These are phyloP conservation scores for Phytopythium aichiense DNA, from an alignment of 352 stramenopile genomes.

Conservation along the genomic window DNA sequence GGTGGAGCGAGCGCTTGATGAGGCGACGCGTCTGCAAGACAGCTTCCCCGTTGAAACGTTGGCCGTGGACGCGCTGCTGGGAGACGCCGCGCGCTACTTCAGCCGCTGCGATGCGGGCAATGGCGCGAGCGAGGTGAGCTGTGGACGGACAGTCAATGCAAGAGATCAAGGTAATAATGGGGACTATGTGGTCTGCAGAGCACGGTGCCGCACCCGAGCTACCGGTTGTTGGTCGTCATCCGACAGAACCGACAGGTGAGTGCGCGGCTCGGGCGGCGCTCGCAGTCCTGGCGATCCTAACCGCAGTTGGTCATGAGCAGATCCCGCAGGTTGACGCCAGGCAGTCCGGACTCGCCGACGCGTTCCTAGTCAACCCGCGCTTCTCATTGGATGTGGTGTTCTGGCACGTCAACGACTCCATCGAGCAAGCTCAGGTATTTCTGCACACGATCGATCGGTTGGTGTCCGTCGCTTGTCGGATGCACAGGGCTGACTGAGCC, in stretches of 20 bases:
- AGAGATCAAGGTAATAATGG: background rate
- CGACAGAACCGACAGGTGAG: conserved; percentile 29
- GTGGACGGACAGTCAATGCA: background rate
- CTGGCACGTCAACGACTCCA: conserved; percentile 33
- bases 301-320: conserved; percentile 9
- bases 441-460: background rate
- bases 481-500: background rate
- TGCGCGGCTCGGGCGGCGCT: background rate
- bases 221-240: conserved; percentile 27
- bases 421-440: conserved; percentile 30
- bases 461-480: background rate
- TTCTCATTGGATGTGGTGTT: conserved; percentile 47
- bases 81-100: conserved; percentile 28
- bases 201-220: conserved; percentile 2
- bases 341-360: conserved; percentile 9
- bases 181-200: background rate
- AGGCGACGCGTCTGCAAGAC: conserved; percentile 5
- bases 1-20: conserved; percentile 23
- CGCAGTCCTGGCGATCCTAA: background rate
- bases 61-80: conserved; percentile 32
- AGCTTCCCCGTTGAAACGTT: conserved; percentile 6
- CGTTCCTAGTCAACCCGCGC: conserved; percentile 25
- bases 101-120: background rate
- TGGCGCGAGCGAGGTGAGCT: background rate
- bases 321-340: conserved; percentile 12